These are phyloP conservation scores for Eutrema salsugineum DNA, from an alignment of 441 rosid species.

Conservation along the genomic window DNA sequence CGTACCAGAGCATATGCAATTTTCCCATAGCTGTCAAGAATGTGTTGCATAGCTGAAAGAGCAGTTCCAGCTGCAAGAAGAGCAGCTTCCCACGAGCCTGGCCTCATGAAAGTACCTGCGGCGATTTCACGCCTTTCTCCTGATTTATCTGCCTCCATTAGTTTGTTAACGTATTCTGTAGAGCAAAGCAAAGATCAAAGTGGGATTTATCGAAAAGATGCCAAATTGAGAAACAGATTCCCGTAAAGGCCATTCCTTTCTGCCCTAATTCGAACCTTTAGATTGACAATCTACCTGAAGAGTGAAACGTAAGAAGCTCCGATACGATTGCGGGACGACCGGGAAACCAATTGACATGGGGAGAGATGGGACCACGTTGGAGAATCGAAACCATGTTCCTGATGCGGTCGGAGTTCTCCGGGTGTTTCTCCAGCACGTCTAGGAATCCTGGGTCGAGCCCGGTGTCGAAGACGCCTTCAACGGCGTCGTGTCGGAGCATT, in stretches of 20 bases:
- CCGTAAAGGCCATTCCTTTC: not conserved
- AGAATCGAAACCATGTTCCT: slow-evolving; percentile 83
- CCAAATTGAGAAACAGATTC: not conserved
- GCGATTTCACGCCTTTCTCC: slow-evolving; percentile 53
- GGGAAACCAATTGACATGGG: slow-evolving; percentile 60
- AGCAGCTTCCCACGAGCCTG: slow-evolving; percentile 71
- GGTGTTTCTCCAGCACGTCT: slow-evolving; percentile 78
- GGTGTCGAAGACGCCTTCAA: slow-evolving; percentile 66
- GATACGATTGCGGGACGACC: slow-evolving; percentile 52
- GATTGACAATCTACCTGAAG: slow-evolving; percentile 39
- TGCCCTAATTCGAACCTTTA: not conserved
- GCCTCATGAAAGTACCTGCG: slow-evolving; percentile 64
- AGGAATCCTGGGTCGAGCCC: slow-evolving; percentile 71
- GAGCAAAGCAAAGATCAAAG: not conserved
- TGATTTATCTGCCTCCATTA: slow-evolving; percentile 50
- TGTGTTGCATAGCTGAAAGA: slow-evolving; percentile 67
- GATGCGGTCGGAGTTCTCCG: slow-evolving; percentile 73
- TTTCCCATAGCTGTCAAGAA: slow-evolving; percentile 60
- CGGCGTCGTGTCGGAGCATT: slow-evolving; percentile 71
- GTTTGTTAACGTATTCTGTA: slow-evolving; percentile 59
- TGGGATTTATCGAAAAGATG: not conserved
- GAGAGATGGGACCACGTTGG: slow-evolving; percentile 67
- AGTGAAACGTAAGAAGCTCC: slow-evolving; percentile 70
- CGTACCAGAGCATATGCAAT: slow-evolving; percentile 75
- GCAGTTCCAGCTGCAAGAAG: slow-evolving; percentile 87